A percentile compares a stretch with the other conserved stretches of the same genome.
These are phyloP conservation scores for Cutaneotrichosporon curvatum DNA, from an alignment of 1,284 basidiomycete species.

Conservation along the genomic window DNA sequence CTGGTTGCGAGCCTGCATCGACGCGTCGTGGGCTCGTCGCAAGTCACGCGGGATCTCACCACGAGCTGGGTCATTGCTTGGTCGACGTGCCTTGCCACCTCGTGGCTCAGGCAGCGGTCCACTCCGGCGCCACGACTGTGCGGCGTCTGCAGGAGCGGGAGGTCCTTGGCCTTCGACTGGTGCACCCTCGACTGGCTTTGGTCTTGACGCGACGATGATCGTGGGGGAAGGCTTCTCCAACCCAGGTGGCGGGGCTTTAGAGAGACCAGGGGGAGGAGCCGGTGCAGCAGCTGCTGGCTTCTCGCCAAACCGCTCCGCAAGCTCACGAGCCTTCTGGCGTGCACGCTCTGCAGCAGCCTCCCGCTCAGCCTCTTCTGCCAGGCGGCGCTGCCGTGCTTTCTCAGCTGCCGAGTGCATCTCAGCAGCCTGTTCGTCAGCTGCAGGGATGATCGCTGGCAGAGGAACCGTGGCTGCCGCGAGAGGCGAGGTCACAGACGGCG, in stretches of 20 bases:
- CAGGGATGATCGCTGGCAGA: too few relatives aligned
- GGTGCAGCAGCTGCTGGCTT: constrained; percentile 5
- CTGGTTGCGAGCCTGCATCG: not conserved
- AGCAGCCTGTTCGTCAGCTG: constrained; percentile 53
- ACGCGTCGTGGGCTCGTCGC: too few relatives aligned
- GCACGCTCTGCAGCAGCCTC: constrained; percentile 78
- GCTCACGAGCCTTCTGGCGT: constrained; percentile 70
- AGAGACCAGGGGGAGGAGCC: constrained; percentile 8
- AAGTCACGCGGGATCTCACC: not conserved
- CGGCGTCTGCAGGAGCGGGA: constrained; percentile 7
- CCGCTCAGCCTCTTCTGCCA: constrained; percentile 79
- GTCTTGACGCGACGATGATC: constrained; percentile 10
- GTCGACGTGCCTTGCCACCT: not conserved
- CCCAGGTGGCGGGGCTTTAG: constrained; percentile 7
- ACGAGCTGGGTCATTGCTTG: constrained; percentile 2
- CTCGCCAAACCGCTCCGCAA: constrained; percentile 64
- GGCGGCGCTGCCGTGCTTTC: constrained; percentile 61
- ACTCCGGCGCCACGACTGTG: constrained; percentile 9
- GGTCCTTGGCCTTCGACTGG: not conserved
- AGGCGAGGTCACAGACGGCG: not conserved
- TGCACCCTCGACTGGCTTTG: not conserved
- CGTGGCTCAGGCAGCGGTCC: constrained; percentile 3
- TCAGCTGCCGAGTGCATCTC: constrained; percentile 87
- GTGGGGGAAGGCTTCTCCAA: constrained; percentile 4
- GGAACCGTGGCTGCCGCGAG: not conserved